phyloP scores from a whole-genome alignment of 805 yeast genomes.

The Yarrowia sp. region DNA sequence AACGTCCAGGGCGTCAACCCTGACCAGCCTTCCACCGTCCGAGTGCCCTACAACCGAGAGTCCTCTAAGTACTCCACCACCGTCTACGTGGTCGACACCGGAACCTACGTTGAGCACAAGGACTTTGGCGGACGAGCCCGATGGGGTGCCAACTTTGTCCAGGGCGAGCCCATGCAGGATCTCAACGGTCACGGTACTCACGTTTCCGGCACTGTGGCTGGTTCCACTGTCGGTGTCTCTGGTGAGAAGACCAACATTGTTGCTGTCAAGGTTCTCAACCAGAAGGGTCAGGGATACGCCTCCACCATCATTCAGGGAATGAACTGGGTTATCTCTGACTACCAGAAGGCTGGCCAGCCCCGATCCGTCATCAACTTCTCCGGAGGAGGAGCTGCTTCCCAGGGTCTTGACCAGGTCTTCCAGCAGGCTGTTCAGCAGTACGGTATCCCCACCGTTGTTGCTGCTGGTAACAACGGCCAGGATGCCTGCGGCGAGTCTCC shows the following conservation, averaged over 20 bases:
- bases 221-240: slow-evolving; percentile 61
- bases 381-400: slow-evolving; percentile 21
- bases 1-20: slow-evolving; percentile 47
- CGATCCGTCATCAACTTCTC: slow-evolving; percentile 36
- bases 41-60: slow-evolving; percentile 67
- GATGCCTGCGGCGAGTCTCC: slow-evolving; percentile 31
- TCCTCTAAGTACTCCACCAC: slow-evolving; percentile 56
- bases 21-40: slow-evolving; percentile 49
- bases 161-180: slow-evolving; percentile 57
- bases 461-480: slow-evolving; percentile 32
- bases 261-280: slow-evolving; percentile 63
- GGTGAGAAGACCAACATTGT: slow-evolving; percentile 56
- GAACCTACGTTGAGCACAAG: slow-evolving; percentile 58
- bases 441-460: slow-evolving; percentile 48
- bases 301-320: slow-evolving; percentile 65
- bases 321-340: slow-evolving; percentile 56
- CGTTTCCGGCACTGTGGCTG: slow-evolving; percentile 66
- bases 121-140: slow-evolving; percentile 64
- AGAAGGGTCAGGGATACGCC: slow-evolving; percentile 61
- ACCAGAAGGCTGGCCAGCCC: slow-evolving; percentile 42
- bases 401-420: slow-evolving; percentile 50
- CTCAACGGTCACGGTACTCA: slow-evolving; percentile 68
- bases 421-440: slow-evolving; percentile 25
- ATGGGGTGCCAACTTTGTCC: slow-evolving; percentile 60
- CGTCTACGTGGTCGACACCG: slow-evolving; percentile 64